These are phyloP conservation scores for Acacia concinna DNA, from an alignment of 331 rosid species.

Conservation along the genomic window DNA sequence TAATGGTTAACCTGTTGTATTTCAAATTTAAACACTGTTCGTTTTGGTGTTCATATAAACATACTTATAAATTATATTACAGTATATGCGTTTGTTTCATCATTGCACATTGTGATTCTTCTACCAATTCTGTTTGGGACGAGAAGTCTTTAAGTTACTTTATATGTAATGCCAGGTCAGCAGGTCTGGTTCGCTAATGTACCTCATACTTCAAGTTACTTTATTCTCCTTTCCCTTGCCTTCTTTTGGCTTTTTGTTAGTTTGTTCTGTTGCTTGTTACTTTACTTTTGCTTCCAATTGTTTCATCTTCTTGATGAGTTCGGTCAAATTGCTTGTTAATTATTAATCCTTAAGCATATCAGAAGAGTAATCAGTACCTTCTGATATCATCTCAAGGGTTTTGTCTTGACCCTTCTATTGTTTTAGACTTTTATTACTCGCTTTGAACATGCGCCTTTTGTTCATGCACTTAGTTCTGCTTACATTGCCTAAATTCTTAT, in stretches of 20 bases:
- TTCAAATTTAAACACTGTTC: background rate
- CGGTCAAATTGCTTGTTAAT: no score
- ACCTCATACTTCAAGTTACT: no score
- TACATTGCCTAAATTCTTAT: slow-evolving; percentile 10
- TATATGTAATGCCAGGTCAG: slow-evolving; percentile 32
- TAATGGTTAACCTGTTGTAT: slow-evolving; percentile 11
- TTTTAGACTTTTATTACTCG: slow-evolving; percentile 4
- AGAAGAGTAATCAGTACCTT: no score
- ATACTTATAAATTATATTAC: background rate
- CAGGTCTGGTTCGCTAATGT: slow-evolving; percentile 93
- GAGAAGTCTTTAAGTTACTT: slow-evolving; percentile 27
- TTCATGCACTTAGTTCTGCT: slow-evolving; percentile 29
- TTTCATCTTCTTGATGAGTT: no score
- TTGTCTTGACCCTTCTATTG: no score
- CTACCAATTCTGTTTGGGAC: slow-evolving; percentile 11
- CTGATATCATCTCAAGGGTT: no score
- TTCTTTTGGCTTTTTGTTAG: no score
- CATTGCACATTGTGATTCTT: background rate
- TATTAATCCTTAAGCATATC: no score
- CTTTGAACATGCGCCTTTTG: slow-evolving; percentile 32
- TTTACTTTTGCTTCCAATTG: no score
- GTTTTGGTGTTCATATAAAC: background rate
- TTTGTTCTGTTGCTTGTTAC: no score
- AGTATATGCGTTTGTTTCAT: background rate
- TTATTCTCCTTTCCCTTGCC: no score